Evolutionary conservation across 2,329 filamentous ascomycete genomes (phyloP).

Genomic region (Pseudogymnoascus sp.): DNA sequence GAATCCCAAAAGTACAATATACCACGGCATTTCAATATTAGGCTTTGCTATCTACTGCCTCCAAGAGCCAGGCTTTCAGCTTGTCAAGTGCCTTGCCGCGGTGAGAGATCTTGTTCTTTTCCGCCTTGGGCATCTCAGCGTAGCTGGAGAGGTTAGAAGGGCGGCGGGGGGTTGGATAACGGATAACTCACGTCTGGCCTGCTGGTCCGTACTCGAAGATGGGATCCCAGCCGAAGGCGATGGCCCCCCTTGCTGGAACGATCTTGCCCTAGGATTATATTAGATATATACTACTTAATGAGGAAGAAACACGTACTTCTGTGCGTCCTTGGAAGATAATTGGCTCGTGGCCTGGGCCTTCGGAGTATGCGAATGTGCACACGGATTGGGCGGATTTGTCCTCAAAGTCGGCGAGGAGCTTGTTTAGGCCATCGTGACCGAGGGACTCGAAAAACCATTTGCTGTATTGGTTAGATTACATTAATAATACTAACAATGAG

Average conservation of each 20-base stretch:
- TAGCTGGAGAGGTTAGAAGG: constrained; percentile 42
- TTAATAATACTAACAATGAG: neutral
- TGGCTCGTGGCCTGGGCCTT: constrained; percentile 74
- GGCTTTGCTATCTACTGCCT: constrained; percentile 12
- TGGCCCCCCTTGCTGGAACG: constrained; percentile 71
- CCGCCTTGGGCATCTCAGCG: constrained; percentile 84
- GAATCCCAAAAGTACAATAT: neutral
- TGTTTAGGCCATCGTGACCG: constrained; percentile 80
- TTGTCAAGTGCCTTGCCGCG: constrained; percentile 80
- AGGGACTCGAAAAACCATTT: constrained; percentile 89
- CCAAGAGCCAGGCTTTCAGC: constrained; percentile 66
- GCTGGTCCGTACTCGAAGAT: constrained; percentile 75
- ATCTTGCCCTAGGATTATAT: constrained; percentile 55
- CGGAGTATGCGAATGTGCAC: constrained; percentile 89
- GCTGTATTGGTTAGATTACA: constrained; percentile 36
- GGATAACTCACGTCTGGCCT: constrained; percentile 54
- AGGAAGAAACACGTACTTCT: constrained; percentile 44
- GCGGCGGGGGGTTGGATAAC: neutral
- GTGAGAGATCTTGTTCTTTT: constrained; percentile 91
- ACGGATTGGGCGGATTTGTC: constrained; percentile 91
- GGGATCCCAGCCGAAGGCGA: constrained; percentile 88
- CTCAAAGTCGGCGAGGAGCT: constrained; percentile 76
- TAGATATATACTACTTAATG: neutral
- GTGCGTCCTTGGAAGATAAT: constrained; percentile 89
- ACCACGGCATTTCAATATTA: neutral